Evolutionary conservation across 208 protist species (phyloP), one percentile per base, ranked within the genome.

Genomic region (Herpetomonas tarakana): DNA sequence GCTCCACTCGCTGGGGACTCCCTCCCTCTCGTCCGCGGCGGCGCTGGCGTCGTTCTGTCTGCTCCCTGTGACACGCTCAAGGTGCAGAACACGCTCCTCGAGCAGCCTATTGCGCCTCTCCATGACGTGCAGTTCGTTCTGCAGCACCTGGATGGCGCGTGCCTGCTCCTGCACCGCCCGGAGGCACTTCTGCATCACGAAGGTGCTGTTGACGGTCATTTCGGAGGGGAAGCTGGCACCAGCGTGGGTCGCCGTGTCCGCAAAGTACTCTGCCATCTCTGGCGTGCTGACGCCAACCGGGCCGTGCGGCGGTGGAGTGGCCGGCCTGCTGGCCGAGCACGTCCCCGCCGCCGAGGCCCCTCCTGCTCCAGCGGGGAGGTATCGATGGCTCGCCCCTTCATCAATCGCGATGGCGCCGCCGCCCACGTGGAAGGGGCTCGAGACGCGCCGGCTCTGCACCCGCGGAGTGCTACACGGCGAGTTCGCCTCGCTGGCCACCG

Each of bases 231-330:
- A 41, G 35, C 14, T 41, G 35, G 35, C 35, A 6, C 14, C 35
- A 14, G 35, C 35, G 9, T 18, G 35, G 35, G 14, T 14, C 9
- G 35, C 14, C 35, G 18, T 28, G 21, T 76, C 64, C 1, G 65
- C 59, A 22, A 65, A 72, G 45, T 77, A 77, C 55, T 77, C 71
- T 21, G 71, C 71, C 71, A 77, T 77, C 50, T 77, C 60, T 11
- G 71, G 58, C 9, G 58, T 77, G 58, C 71, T 77, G 0, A 77
- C 71, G 21, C 71, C 71, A 4, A 58, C 35, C 31, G 58, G 47
- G 39, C 68, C 63, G 24, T 66, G 22, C 44, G 56, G 53, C 18
- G 56, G 25, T 16, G 45, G 22, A 1, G 31, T 41, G 24, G 44
- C 52, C 12, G 26, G 57, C 26, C n/a, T 26, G 18, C 11, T 22